Evolutionary conservation across 352 stramenopile genomes (phyloP).

Genomic region (Pythium sukuiense): DNA sequence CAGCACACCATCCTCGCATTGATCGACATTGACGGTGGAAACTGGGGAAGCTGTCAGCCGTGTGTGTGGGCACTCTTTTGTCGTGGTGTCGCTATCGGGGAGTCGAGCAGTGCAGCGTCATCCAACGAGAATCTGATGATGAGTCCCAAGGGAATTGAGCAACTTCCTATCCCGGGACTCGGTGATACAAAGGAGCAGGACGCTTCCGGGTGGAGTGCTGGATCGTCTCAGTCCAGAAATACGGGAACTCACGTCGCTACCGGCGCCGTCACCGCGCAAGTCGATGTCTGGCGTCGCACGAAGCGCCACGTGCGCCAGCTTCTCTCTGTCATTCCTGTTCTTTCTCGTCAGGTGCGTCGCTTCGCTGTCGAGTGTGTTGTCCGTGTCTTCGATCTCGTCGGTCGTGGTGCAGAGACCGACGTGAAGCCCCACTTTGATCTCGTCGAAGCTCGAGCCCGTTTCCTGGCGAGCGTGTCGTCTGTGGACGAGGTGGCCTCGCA

Average conservation of each 20-base stretch:
- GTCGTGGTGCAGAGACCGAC: conserved; percentile 23
- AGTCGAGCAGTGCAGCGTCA: conserved; percentile 43
- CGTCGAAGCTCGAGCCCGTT: conserved; percentile 43
- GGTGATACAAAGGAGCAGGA: conserved; percentile 11
- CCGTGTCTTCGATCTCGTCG: conserved; percentile 68
- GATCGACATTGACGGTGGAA: conserved; percentile 64
- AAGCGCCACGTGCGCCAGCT: conserved; percentile 66
- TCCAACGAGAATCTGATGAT: conserved; percentile 59
- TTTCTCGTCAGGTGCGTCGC: conserved; percentile 73
- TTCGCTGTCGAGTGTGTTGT: conserved; percentile 83
- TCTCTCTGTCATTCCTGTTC: conserved; percentile 55
- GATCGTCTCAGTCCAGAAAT: conserved; percentile 2
- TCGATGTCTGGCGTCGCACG: conserved; percentile 72
- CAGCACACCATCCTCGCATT: conserved; percentile 61
- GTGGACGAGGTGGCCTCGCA: conserved; percentile 1
- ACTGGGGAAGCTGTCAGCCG: conserved; percentile 43
- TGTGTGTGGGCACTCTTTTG: conserved; percentile 79
- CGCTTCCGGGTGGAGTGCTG: conserved; percentile 1
- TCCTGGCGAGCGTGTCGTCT: conserved; percentile 35
- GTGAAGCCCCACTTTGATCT: conserved; percentile 72
- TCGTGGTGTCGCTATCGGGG: conserved; percentile 76
- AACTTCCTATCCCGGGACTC: conserved; percentile 12
- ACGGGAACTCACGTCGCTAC: conserved; percentile 29
- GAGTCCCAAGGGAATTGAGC: conserved; percentile 53
- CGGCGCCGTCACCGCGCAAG: conserved; percentile 39